phyloP scores from a whole-genome alignment of 805 yeast species.

The Candida namnaoensis region DNA sequence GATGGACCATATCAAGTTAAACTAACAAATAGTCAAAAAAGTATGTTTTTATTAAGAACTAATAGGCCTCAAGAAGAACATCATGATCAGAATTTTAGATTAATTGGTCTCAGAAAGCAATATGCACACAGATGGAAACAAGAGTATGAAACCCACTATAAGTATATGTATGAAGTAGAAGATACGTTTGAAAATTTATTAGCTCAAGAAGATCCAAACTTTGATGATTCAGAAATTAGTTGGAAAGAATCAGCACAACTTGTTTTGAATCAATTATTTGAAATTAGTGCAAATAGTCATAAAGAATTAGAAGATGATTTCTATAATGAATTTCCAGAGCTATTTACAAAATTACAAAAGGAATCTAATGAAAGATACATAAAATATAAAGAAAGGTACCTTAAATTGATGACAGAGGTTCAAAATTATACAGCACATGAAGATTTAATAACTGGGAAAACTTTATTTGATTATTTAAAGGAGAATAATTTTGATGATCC shows the following conservation, averaged over 20 bases:
- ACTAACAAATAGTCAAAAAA: conserved; percentile 3
- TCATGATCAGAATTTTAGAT: too few species aligned
- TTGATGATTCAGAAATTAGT: conserved; percentile 1
- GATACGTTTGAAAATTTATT: not conserved
- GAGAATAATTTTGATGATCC: not conserved
- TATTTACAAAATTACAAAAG: conserved; percentile 8
- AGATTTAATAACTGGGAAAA: not conserved
- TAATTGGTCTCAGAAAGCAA: too few species aligned
- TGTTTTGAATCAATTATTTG: conserved; percentile 4
- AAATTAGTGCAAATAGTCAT: conserved; percentile 4
- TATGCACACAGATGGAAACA: too few species aligned
- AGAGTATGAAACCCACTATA: not conserved
- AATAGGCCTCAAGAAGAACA: conserved; percentile 11
- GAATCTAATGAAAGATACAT: conserved; percentile 16
- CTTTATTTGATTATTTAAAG: not conserved
- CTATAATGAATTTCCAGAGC: conserved; percentile 7
- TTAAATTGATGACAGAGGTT: conserved; percentile 9
- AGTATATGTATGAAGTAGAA: not conserved
- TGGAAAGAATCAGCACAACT: conserved; percentile 21
- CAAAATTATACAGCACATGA: conserved; percentile 10
- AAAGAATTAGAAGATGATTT: conserved; percentile 11
- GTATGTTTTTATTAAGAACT: conserved; percentile 8
- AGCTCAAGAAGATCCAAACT: not conserved
- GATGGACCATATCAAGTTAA: conserved; percentile 14
- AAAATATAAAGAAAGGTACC: conserved; percentile 14